phyloP scores from a whole-genome alignment of 352 stramenopile genomes.

The Globisporangium emineosum region DNA sequence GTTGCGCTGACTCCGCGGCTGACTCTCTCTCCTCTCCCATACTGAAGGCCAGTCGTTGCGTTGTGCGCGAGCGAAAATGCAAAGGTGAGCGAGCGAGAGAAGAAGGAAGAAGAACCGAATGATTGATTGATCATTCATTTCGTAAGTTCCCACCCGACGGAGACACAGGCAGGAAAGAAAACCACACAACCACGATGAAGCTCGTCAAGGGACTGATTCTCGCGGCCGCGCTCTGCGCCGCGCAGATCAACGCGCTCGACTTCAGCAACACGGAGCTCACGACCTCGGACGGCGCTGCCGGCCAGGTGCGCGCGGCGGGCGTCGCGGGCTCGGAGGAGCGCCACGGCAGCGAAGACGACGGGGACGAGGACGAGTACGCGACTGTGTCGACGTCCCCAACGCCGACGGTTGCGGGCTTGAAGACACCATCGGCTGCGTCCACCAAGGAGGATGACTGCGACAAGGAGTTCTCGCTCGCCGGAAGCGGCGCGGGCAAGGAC shows the following conservation, averaged over 20 bases:
- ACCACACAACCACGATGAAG: slow-evolving; percentile 24
- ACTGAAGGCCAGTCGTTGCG: slow-evolving; percentile 13
- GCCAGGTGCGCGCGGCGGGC: slow-evolving; percentile 23
- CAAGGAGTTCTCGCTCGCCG: slow-evolving; percentile 33
- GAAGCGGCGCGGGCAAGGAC: slow-evolving; percentile 19
- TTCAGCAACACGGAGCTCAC: slow-evolving; percentile 29
- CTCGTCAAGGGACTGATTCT: slow-evolving; percentile 47
- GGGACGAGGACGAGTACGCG: neutral
- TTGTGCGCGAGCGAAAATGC: neutral
- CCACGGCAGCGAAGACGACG: slow-evolving; percentile 2
- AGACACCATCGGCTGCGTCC: neutral
- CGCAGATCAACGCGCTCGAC: slow-evolving; percentile 51
- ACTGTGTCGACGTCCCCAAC: slow-evolving; percentile 10
- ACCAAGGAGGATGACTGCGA: slow-evolving; percentile 24
- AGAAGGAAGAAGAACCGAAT: neutral
- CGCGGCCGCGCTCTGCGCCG: slow-evolving; percentile 47
- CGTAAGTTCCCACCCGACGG: slow-evolving; percentile 8
- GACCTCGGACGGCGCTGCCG: slow-evolving; percentile 14
- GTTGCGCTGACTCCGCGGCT: slow-evolving; percentile 14
- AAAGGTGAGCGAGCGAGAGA: neutral
- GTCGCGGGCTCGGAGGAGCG: slow-evolving; percentile 11
- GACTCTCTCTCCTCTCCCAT: slow-evolving; percentile 18
- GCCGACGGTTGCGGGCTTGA: slow-evolving; percentile 9
- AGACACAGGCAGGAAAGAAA: slow-evolving; percentile 6
- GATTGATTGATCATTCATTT: slow-evolving; percentile 10